Evolutionary conservation across 2,329 filamentous ascomycete species (phyloP).

Genomic region (Pseudogymnoascus sp.): DNA sequence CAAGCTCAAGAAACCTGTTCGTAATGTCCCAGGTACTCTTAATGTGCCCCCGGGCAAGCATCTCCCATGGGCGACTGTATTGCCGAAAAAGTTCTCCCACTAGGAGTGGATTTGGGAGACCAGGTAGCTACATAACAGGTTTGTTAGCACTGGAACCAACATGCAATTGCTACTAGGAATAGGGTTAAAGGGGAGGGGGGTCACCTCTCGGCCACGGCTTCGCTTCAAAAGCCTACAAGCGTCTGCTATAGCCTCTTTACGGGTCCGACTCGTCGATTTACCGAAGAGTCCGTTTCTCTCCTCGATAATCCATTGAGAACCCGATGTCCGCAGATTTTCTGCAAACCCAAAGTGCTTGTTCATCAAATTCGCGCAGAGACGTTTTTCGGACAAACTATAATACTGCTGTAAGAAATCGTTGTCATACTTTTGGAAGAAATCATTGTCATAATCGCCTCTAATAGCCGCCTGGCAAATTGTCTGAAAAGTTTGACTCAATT

Average conservation of each 20-base stretch:
- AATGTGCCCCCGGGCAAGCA: slow-evolving; percentile 12
- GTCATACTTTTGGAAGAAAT: slow-evolving; percentile 12
- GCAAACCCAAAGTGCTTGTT: slow-evolving; percentile 15
- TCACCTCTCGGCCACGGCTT: slow-evolving; percentile 16
- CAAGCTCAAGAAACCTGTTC: slow-evolving; percentile 12
- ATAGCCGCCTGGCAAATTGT: slow-evolving; percentile 15
- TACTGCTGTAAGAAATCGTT: slow-evolving; percentile 13
- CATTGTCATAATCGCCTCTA: slow-evolving; percentile 15
- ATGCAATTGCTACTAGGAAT: neutral
- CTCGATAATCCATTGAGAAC: slow-evolving; percentile 11
- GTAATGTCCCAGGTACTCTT: slow-evolving; percentile 13
- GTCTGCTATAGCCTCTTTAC: slow-evolving; percentile 13
- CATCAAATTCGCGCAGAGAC: slow-evolving; percentile 15
- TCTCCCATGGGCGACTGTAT: slow-evolving; percentile 17
- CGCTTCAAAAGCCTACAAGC: slow-evolving; percentile 14
- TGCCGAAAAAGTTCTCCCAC: slow-evolving; percentile 18
- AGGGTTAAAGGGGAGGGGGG: neutral
- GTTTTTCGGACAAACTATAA: slow-evolving; percentile 9
- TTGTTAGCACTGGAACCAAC: neutral
- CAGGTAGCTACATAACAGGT: neutral
- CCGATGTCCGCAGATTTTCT: slow-evolving; percentile 6
- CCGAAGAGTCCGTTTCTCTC: neutral
- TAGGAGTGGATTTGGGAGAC: slow-evolving; percentile 14
- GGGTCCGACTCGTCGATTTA: neutral
- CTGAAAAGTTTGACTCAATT: slow-evolving; percentile 13